Conservation (phyloP, 31 red algal genomes). For the Endocladia muricata region DNA sequence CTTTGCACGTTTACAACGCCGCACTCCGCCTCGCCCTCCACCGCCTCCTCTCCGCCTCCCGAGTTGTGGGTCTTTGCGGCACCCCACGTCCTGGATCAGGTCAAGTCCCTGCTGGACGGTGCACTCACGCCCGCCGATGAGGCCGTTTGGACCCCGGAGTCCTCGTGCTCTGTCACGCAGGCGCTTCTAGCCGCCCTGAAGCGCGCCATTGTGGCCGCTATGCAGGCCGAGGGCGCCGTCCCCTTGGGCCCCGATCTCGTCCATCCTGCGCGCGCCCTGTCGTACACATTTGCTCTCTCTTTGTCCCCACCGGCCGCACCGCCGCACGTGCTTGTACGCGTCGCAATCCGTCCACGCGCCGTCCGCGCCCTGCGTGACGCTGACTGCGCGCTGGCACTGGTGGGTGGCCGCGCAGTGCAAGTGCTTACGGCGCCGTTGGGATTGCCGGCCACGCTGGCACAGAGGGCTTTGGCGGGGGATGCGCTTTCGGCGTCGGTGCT, state of each 20-base stretch:
- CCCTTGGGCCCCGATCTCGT: slow-evolving; percentile 21
- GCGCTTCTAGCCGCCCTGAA: slow-evolving; percentile 33
- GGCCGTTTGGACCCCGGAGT: slow-evolving; percentile 25
- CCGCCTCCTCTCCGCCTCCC: too few species aligned
- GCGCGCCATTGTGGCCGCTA: slow-evolving; percentile 31
- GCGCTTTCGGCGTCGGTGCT: slow-evolving; percentile 59
- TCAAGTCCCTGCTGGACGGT: slow-evolving; percentile 13
- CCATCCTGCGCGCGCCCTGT: slow-evolving; percentile 13
- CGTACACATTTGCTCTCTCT: slow-evolving; percentile 29
- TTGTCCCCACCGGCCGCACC: background rate
- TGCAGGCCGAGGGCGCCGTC: slow-evolving; percentile 36
- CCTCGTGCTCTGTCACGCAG: slow-evolving; percentile 10
- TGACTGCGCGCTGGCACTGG: too few species aligned
- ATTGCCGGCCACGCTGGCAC: slow-evolving; percentile 18
- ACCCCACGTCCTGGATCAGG: background rate
- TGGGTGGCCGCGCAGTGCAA: too few species aligned
- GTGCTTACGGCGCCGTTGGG: slow-evolving; percentile 65
- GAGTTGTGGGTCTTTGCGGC: too few species aligned
- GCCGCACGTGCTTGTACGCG: too few species aligned
- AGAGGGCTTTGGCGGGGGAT: slow-evolving; percentile 54
- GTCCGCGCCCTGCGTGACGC: too few species aligned
- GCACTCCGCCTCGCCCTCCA: too few species aligned
- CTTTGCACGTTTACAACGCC: too few species aligned
- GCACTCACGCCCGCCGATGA: slow-evolving; percentile 13
- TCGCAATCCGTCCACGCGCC: too few species aligned